Evolutionary conservation across 225 moss, liverwort and hornwort genomes (phyloP), one percentile per base, ranked within the genome.

Genomic region (Physcomitrium patens): DNA sequence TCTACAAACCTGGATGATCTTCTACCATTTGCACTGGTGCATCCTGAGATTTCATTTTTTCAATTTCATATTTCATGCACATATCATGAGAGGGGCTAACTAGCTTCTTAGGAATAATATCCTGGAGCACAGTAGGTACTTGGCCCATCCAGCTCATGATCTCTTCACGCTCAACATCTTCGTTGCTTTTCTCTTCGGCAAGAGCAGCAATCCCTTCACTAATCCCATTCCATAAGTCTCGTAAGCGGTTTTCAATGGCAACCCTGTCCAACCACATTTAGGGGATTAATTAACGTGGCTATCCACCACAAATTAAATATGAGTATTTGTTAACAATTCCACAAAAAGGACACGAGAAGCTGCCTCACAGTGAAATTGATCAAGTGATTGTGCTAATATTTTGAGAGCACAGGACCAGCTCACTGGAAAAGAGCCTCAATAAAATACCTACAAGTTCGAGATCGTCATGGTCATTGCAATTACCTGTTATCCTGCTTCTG

Each of bases 151-250:
- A 96, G 56, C 80, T 86, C 79, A 70, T 77, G n/a, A 86, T 65
- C 77, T 94, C 96, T 77, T 90, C 84, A n/a, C 71, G 81, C 37
- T 60, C 76, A 43, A 59, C 42, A 22, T 81, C 82, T 67, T 84
- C 77, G 69, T 84, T 84, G 58, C 85, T 86, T 81, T 74, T 83
- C 69, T 88, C 86, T 62, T 86, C 89, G 27, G 93, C 86, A 72
- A 96, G 86, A 71, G 92, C 89, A 67, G 87, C 60, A 90, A 96
- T 89, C 76, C 93, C 96, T 83, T 96, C 90, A 44, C 89, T 90
- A 13, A 96, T 89, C 79, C 81, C 89, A 53, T 71, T 74, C 96
- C 93, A 96, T 92, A 92, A 88, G 45, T 83, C 82, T 67, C 87
- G 87, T 65, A 96, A 68, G 27, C 96, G 89, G 56, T 85, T 87